Evolutionary conservation across 169 alveolate species (phyloP), one percentile per base, ranked within the genome.

Genomic region (Plasmodium coatneyi): DNA sequence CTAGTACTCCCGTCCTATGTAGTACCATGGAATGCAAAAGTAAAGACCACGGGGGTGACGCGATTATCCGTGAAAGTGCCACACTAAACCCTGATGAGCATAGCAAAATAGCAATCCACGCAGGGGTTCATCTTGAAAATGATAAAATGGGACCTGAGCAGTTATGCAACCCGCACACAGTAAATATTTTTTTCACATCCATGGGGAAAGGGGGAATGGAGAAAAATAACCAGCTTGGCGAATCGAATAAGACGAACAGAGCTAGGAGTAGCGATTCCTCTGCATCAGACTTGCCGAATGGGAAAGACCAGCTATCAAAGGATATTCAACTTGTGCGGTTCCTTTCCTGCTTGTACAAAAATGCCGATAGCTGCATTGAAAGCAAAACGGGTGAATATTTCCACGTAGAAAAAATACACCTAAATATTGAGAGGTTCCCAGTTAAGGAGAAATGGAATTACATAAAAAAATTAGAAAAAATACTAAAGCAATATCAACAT

Each of bases 401-500:
- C 54, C 95, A 91, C 82, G 92, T 91, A 7, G 95, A 91, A 22
- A 91, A 91, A 71, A 54, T 91, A 16, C 84, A 91, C 28, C 83
- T 91, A 56, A 82, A 78, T 91, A 91, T 91, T 25, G 95, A 91
- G 70, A 91, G 60, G 49, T 91, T 39, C 78, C 54, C 92, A 32
- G 71, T 32, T 66, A 76, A 56, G 36, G 92, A 81, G 54, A 91
- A 91, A 80, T 91, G 95, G 92, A 80, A 91, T 91, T 91, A 91
- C 81, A 91, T 91, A 46, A 80, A 82, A 54, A 91, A 80, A 43
- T 71, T 91, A 71, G 95, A 91, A 81, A 91, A 81, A 81, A 43
- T 82, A 36, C 74, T 91, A 70, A 91, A 91, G 71, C 91, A 91
- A 41, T 91, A 91, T 80, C 95, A 91, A 16, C 95, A 91, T 81